These are phyloP conservation scores for Fusarium transvaalense DNA, from an alignment of 2,329 filamentous ascomycete genomes.

Conservation along the genomic window DNA sequence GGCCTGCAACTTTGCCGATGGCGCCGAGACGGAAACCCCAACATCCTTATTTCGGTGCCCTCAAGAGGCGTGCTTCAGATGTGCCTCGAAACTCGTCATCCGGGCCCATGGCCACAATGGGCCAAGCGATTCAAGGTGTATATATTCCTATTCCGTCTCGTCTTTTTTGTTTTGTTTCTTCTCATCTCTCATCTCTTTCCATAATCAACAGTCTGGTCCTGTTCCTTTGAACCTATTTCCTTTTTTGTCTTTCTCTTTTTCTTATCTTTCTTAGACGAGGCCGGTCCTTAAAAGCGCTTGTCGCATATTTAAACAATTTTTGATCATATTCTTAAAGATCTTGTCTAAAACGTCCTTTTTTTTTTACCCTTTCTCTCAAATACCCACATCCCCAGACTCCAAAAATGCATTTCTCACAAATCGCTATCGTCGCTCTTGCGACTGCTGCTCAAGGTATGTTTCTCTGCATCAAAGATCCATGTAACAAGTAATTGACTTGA, in stretches of 20 bases:
- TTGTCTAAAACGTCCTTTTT: constrained; percentile 46
- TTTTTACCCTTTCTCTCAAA: constrained; percentile 35
- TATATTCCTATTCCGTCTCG: constrained; percentile 52
- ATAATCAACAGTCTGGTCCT: constrained; percentile 44
- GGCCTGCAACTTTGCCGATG: constrained; percentile 17
- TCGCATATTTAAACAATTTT: constrained; percentile 40
- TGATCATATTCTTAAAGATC: constrained; percentile 2
- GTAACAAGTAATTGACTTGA: constrained; percentile 24
- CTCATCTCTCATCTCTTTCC: constrained; percentile 40
- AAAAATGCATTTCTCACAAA: constrained; percentile 66
- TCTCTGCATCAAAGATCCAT: not conserved
- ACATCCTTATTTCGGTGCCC: constrained; percentile 34
- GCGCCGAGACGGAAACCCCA: constrained; percentile 43
- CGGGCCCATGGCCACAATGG: constrained; percentile 6
- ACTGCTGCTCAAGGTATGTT: constrained; percentile 61
- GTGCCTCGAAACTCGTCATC: constrained; percentile 38
- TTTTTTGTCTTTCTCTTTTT: constrained; percentile 46
- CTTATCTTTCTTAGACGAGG: constrained; percentile 46
- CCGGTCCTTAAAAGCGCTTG: constrained; percentile 52
- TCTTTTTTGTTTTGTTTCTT: constrained; percentile 42
- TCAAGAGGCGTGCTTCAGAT: constrained; percentile 45
- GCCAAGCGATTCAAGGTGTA: constrained; percentile 5
- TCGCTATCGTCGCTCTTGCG: constrained; percentile 62
- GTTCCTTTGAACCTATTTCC: constrained; percentile 44
- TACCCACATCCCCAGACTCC: constrained; percentile 37